Evolutionary conservation across 257 asterid species (phyloP).

Genomic region (Primulina eburnea): DNA sequence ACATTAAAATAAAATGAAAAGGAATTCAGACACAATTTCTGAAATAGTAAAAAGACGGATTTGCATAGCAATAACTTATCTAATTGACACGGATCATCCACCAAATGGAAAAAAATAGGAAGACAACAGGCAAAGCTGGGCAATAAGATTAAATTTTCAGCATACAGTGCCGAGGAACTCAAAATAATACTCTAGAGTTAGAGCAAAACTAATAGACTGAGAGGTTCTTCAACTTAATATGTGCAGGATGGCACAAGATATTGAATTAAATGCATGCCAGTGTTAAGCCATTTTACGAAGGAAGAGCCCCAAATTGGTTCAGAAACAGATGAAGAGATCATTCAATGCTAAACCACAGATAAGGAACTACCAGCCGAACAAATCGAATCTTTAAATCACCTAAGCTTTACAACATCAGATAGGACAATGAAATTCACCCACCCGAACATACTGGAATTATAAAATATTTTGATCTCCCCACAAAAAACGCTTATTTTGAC

Average conservation of each 20-base stretch:
- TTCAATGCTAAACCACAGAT: neutral
- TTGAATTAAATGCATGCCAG: constrained; percentile 3
- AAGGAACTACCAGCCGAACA: neutral
- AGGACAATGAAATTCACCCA: neutral
- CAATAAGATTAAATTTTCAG: constrained; percentile 1
- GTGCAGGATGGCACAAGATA: constrained; percentile 4
- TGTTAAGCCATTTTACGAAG: neutral
- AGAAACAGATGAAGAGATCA: neutral
- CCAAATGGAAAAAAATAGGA: neutral
- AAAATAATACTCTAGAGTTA: neutral
- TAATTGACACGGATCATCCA: neutral
- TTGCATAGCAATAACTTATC: neutral
- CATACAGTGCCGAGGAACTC: constrained; percentile 4
- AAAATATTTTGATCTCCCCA: neutral
- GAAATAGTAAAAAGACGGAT: constrained; percentile 6
- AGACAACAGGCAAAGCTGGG: neutral
- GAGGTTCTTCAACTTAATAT: constrained; percentile 13
- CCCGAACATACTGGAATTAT: neutral
- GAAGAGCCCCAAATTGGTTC: constrained; percentile 7
- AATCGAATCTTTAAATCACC: neutral
- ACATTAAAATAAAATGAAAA: neutral
- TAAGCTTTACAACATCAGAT: neutral
- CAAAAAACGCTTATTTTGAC: too few relatives aligned
- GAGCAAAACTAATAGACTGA: constrained; percentile 15
- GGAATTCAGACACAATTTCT: neutral